A percentile compares a stretch with the other conserved stretches of the same genome.
Evolutionary conservation across 2,329 filamentous ascomycete genomes (phyloP).

Genomic region (Colletotrichum eleusines): DNA sequence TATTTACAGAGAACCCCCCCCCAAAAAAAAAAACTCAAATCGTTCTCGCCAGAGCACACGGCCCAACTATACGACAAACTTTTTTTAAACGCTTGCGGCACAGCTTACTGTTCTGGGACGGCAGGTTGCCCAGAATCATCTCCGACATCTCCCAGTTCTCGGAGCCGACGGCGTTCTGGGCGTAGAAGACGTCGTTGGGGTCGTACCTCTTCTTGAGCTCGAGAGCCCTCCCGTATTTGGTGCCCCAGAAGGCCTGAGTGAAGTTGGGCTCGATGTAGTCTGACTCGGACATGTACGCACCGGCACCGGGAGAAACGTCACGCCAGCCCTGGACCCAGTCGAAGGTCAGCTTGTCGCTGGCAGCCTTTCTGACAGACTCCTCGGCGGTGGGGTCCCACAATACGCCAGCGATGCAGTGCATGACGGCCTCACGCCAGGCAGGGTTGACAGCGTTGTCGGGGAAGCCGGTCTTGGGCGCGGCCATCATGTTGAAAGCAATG

Average conservation of each 20-base stretch:
- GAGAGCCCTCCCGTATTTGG: conserved; percentile 39
- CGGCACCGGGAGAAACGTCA: conserved; percentile 42
- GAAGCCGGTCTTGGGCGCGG: conserved; percentile 36
- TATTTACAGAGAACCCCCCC: conserved; percentile 33
- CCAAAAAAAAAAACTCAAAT: background rate
- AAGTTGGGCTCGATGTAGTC: conserved; percentile 45
- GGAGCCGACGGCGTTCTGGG: conserved; percentile 40
- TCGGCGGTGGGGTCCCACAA: conserved; percentile 50
- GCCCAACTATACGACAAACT: background rate
- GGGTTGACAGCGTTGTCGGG: conserved; percentile 60
- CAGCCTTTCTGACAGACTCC: conserved; percentile 47
- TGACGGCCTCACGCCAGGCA: conserved; percentile 59
- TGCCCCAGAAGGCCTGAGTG: conserved; percentile 43
- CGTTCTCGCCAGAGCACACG: background rate
- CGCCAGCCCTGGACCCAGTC: conserved; percentile 53
- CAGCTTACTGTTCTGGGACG: conserved; percentile 44
- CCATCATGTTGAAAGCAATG: conserved; percentile 49
- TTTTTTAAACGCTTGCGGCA: conserved; percentile 35
- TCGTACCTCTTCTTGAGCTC: conserved; percentile 42
- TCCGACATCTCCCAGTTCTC: conserved; percentile 42
- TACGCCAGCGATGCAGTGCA: conserved; percentile 50
- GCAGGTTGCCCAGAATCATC: conserved; percentile 41
- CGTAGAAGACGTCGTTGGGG: conserved; percentile 42
- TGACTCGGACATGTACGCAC: conserved; percentile 45
- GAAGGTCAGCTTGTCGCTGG: conserved; percentile 47